Evolutionary conservation across 371 early-diverging fungal genomes (phyloP), one percentile per base, ranked within the genome.

Genomic region (Nematocida sp.): DNA sequence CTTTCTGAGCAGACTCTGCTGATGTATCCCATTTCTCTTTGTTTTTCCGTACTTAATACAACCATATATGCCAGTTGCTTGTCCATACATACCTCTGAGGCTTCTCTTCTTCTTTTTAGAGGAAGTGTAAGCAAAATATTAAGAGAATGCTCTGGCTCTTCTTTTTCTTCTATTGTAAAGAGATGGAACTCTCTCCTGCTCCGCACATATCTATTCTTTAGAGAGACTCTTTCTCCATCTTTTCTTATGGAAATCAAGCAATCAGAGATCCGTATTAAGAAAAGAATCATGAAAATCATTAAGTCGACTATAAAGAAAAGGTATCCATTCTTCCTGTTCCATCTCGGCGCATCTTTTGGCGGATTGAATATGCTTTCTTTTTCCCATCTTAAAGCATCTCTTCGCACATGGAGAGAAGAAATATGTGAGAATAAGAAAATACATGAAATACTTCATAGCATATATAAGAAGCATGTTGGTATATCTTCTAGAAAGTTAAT

Each of bases 231-330:
- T 1, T 92, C 89, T 75, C 78, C 93, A 36, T 88, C 95, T 11
- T 63, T 60, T 77, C 23, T 51, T 4, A 5, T 35, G 3, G 18
- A 30, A 28, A 61, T 67, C 20, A 7, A 18, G 5, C 13, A 18
- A 30, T 45, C n/a, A 13, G 69, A 78, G 38, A 35, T 57, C 18
- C 32, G 11, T 32, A 30, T 71, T 2, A 30, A 51, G 9, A 65
- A 16, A 28, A 55, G 39, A 64, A 89, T 99, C 84, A 97, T 95
- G 88, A 92, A 92, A 83, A 94, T 94, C 78, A 88, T 99, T 77
- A 97, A 97, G 86, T 91, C 92, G 54, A 95, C 95, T 86, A 96
- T 96, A 94, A 94, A 96, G 67, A 88, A 88, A 33, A 88, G 99
- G 82, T 96, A 96, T 89, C 98, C 98, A 42, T 93, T 93, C 20